These are phyloP conservation scores for Pseudomassariella vexata DNA, from an alignment of 2,329 filamentous ascomycete genomes.

Conservation along the genomic window DNA sequence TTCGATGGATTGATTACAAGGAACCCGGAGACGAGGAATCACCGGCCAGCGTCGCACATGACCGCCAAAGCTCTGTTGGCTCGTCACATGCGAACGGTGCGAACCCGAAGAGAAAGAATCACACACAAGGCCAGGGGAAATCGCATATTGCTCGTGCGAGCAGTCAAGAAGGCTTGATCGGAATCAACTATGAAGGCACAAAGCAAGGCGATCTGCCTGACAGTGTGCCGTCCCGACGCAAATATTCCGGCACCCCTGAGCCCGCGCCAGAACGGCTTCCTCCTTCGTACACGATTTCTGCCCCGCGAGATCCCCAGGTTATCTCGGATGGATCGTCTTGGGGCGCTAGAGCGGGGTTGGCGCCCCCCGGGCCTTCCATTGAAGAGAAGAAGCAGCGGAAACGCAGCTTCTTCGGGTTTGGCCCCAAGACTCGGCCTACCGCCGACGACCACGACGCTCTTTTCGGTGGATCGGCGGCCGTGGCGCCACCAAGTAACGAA, in stretches of 20 bases:
- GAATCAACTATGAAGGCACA: conserved; percentile 52
- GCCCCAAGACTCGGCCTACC: conserved; percentile 52
- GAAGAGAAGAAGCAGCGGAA: conserved; percentile 82
- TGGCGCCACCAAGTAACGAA: conserved; percentile 32
- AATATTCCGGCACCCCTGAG: conserved; percentile 21
- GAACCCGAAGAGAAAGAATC: conserved; percentile 37
- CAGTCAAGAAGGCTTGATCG: conserved; percentile 43
- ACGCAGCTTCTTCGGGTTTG: conserved; percentile 68
- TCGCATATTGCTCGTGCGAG: conserved; percentile 27
- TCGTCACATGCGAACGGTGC: conserved; percentile 29
- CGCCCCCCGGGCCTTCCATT: conserved; percentile 38
- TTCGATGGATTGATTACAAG: conserved; percentile 80
- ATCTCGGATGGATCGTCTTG: conserved; percentile 80
- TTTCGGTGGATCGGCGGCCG: conserved; percentile 40
- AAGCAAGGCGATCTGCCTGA: conserved; percentile 47
- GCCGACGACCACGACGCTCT: conserved; percentile 53
- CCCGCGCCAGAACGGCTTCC: conserved; percentile 25
- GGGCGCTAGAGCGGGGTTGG: conserved; percentile 67
- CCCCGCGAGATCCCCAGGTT: conserved; percentile 73
- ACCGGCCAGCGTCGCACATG: conserved; percentile 31
- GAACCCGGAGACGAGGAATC: conserved; percentile 53
- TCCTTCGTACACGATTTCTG: conserved; percentile 62
- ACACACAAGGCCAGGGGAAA: conserved; percentile 26
- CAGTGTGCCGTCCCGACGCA: conserved; percentile 28
- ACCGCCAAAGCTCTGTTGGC: conserved; percentile 31